Evolutionary conservation across 2,329 filamentous ascomycete species (phyloP), one percentile per base, ranked within the genome.

Genomic region (Ophiostoma tasmaniense): DNA sequence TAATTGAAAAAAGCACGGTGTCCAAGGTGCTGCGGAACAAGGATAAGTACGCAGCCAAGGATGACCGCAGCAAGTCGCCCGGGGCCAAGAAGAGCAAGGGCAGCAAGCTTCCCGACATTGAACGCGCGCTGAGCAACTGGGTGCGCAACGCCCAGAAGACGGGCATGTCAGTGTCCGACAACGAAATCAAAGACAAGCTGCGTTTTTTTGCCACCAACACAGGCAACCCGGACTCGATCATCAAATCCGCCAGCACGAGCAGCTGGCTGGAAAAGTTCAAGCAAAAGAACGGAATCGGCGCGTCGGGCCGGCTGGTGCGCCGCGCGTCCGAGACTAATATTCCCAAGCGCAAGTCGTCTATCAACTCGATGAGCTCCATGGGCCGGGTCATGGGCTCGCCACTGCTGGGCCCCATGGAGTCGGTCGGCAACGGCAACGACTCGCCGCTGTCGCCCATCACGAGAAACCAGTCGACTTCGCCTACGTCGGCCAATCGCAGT

Each of bases 261-360:
- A 88, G 84, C 73, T 97, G 94, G 93, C 84, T 98, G 42, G 92
- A 97, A 75, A 96, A 95, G 77, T 98, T 98, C 82, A 97, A 97
- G 81, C 87, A 92, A 76, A 97, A 94, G 80, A 90, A 96, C 77
- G 88, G 80, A 37, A 80, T 87, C 68, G 81, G 78, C 2, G 20
- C 80, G 79, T 20, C 81, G 20, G 64, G 64, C n/a, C 79, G 20
- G 70, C 75, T 87, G 50, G 81, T 82, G 71, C 81, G 87, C 62
- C 80, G 87, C 68, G 86, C 86, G 7, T 89, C 86, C 2, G 87
- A 89, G 76, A 85, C 88, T 50, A 93, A 91, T 76, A 90, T 93
- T 68, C 85, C 88, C 0, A 86, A 84, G 70, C 85, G 84, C 30
- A 84, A 85, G n/a, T 11, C 61, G 7, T 35, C 61, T 17, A 64